A percentile compares a stretch with the other conserved stretches of the same genome.
Evolutionary conservation across 768 basidiomycete species (phyloP).

Genomic region (Auricularia cornea): DNA sequence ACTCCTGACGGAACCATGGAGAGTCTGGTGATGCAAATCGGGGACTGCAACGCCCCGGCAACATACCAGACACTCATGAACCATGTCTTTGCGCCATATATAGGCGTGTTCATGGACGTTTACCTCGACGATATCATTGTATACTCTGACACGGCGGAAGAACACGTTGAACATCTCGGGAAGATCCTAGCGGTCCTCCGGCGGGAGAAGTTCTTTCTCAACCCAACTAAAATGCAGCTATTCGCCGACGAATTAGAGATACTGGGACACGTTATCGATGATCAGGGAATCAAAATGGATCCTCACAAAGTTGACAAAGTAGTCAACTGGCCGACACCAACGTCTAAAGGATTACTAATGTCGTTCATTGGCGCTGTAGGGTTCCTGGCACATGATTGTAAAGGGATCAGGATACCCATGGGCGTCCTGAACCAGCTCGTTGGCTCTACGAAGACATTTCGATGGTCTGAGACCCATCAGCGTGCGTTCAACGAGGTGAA

Average conservation of each 20-base stretch:
- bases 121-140: slow-evolving; percentile 31
- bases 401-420: slow-evolving; percentile 4
- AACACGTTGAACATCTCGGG: slow-evolving; percentile 22
- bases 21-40: slow-evolving; percentile 30
- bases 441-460: background rate
- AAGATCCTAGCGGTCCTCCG: slow-evolving; percentile 26
- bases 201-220: slow-evolving; percentile 30
- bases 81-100: slow-evolving; percentile 24
- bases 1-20: slow-evolving; percentile 38
- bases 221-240: slow-evolving; percentile 26
- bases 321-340: slow-evolving; percentile 15
- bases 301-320: slow-evolving; percentile 16
- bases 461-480: slow-evolving; percentile 11
- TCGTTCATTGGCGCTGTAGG: slow-evolving; percentile 14
- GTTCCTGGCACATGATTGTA: slow-evolving; percentile 13
- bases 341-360: slow-evolving; percentile 7
- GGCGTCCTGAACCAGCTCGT: no score
- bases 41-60: slow-evolving; percentile 25
- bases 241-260: slow-evolving; percentile 19
- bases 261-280: slow-evolving; percentile 11
- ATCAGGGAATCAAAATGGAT: slow-evolving; percentile 18
- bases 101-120: slow-evolving; percentile 26
- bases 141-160: slow-evolving; percentile 21
- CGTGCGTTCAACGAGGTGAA: slow-evolving; percentile 14
- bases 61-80: slow-evolving; percentile 39